A percentile compares a stretch with the other conserved stretches of the same genome.
Evolutionary conservation across 106 monocot species (phyloP).

Genomic region (Allium sativum): DNA sequence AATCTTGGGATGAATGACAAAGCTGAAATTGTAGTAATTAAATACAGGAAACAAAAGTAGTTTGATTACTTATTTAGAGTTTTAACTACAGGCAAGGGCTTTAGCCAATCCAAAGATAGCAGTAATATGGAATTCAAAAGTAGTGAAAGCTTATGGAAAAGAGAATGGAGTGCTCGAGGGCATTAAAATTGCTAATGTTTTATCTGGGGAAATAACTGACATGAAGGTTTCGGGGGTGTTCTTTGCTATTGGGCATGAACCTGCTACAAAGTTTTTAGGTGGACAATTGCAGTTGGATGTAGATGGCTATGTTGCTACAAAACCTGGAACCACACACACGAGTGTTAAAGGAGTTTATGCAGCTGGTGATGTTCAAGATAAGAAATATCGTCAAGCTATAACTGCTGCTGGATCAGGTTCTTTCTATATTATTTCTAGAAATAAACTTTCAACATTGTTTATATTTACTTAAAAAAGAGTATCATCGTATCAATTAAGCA

Average conservation of each 20-base stretch:
- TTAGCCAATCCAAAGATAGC: conserved; percentile 77
- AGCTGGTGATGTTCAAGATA: conserved; percentile 96
- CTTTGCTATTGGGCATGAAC: conserved; percentile 95
- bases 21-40: too few relatives aligned
- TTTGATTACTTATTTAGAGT: background rate
- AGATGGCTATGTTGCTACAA: conserved; percentile 83
- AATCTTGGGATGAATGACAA: too few relatives aligned
- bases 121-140: conserved; percentile 69
- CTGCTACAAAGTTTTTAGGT: conserved; percentile 72
- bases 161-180: conserved; percentile 50
- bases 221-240: conserved; percentile 69
- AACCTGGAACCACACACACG: conserved; percentile 70
- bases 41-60: background rate
- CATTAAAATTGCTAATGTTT: conserved; percentile 61
- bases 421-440: too few relatives aligned
- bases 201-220: conserved; percentile 43
- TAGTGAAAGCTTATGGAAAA: conserved; percentile 62
- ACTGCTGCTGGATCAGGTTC: conserved; percentile 94
- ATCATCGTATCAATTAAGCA: too few relatives aligned
- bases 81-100: conserved; percentile 47
- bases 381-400: conserved; percentile 90
- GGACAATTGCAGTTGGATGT: conserved; percentile 81
- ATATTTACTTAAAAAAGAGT: too few relatives aligned
- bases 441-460: too few relatives aligned
- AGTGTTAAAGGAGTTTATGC: conserved; percentile 90